These are phyloP conservation scores for maize (Zea mays) DNA, from an alignment of 176 grass and related monocot genomes.

Conservation along the genomic window Zm-B73-REFERENCE-NAM-5.0 NC_050104.1:79782501-79783000, in stretches of 20 bases:
- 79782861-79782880: slow-evolving; percentile 82
- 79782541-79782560: slow-evolving; percentile 3
- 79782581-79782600: background rate
- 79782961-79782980: slow-evolving; percentile 39
- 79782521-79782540: slow-evolving; percentile 60
- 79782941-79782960: slow-evolving; percentile 85
- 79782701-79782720: slow-evolving; percentile 83
- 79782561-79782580: slow-evolving; percentile 31
- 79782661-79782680: slow-evolving; percentile 82
- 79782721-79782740: slow-evolving; percentile 34
- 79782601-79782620: slow-evolving; percentile 72
- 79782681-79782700: slow-evolving; percentile 93
- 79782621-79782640: slow-evolving; percentile 99
- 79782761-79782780: slow-evolving; percentile 28
- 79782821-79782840: slow-evolving; percentile 59
- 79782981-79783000: slow-evolving; percentile 7
- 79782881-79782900: slow-evolving; percentile 84
- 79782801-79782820: slow-evolving; percentile 54
- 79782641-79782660: slow-evolving; percentile 92
- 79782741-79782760: slow-evolving; percentile 17
- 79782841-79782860: slow-evolving; percentile 72
- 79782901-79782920: slow-evolving; percentile 93
- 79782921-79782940: slow-evolving; percentile 93
- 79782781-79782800: slow-evolving; percentile 28
- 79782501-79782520: slow-evolving; percentile 95